phyloP scores from a whole-genome alignment of 169 alveolate genomes.

The Babesia bovis region DNA sequence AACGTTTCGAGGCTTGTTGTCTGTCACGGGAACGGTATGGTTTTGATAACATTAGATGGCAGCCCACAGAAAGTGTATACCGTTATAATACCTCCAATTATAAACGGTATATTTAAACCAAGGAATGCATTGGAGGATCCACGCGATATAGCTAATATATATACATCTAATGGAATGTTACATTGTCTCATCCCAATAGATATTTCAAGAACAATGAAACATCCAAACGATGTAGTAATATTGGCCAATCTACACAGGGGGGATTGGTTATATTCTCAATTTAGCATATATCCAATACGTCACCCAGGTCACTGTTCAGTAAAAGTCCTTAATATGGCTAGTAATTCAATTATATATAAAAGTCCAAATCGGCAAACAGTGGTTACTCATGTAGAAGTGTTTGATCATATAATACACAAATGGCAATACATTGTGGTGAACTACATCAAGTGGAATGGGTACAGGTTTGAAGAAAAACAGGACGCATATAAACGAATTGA shows the following conservation, averaged over 20 bases:
- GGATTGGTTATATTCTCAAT: not conserved
- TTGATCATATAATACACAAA: not conserved
- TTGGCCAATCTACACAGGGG: not conserved
- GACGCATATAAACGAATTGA: not conserved
- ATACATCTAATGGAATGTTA: not conserved
- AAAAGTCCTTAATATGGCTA: not conserved
- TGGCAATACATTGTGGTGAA: constrained; percentile 13
- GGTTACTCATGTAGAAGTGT: constrained; percentile 9
- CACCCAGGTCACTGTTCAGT: not conserved
- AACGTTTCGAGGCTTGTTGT: too few species aligned
- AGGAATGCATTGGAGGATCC: too few species aligned
- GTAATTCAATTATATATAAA: not conserved
- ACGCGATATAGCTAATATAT: not conserved
- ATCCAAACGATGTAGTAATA: not conserved
- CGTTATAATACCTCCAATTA: not conserved
- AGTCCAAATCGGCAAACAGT: not conserved
- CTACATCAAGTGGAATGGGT: not conserved
- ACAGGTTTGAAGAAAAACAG: not conserved
- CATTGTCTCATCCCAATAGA: not conserved
- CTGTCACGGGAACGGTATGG: too few species aligned
- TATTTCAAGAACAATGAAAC: not conserved
- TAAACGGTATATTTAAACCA: not conserved
- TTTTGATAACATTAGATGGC: not conserved
- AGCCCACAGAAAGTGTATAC: not conserved
- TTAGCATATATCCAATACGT: not conserved